Evolutionary conservation across 345 rosid species (phyloP).

Genomic region (Cardiospermum halicacabum): DNA sequence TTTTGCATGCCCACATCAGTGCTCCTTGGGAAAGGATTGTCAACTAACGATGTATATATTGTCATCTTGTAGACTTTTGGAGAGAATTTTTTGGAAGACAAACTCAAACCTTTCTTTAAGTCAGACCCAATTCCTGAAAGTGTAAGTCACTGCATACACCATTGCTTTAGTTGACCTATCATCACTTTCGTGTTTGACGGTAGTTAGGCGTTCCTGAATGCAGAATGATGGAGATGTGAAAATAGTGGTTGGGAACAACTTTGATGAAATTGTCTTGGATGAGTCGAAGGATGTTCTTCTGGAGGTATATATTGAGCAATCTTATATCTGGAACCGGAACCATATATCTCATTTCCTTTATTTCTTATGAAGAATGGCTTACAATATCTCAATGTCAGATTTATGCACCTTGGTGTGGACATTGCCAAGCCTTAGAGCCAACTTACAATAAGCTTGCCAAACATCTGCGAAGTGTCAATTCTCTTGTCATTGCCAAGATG

Average conservation of each 20-base stretch:
- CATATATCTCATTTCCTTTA: background rate
- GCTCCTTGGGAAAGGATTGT: background rate
- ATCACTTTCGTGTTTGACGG: slow-evolving; percentile 12
- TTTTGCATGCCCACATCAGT: background rate
- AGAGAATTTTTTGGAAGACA: slow-evolving; percentile 64
- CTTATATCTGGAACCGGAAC: background rate
- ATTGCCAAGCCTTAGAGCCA: slow-evolving; percentile 94
- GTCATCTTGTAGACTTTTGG: slow-evolving; percentile 51
- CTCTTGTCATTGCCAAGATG: slow-evolving; percentile 93
- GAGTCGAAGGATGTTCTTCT: slow-evolving; percentile 97
- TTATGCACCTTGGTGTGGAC: slow-evolving; percentile 99
- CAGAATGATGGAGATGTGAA: slow-evolving; percentile 97
- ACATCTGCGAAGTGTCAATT: slow-evolving; percentile 72
- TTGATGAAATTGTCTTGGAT: slow-evolving; percentile 86
- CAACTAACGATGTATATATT: background rate
- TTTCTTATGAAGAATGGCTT: slow-evolving; percentile 8
- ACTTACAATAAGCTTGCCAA: slow-evolving; percentile 90
- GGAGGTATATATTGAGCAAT: slow-evolving; percentile 53
- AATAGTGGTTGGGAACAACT: slow-evolving; percentile 87
- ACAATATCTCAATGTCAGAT: slow-evolving; percentile 40
- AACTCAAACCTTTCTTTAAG: slow-evolving; percentile 85
- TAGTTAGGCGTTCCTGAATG: slow-evolving; percentile 1
- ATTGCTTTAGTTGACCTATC: slow-evolving; percentile 6
- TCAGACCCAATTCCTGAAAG: slow-evolving; percentile 93
- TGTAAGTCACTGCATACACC: slow-evolving; percentile 34